Evolutionary conservation across 768 basidiomycete genomes (phyloP), one percentile per base, ranked within the genome.

Genomic region (Serendipita vermifera): DNA sequence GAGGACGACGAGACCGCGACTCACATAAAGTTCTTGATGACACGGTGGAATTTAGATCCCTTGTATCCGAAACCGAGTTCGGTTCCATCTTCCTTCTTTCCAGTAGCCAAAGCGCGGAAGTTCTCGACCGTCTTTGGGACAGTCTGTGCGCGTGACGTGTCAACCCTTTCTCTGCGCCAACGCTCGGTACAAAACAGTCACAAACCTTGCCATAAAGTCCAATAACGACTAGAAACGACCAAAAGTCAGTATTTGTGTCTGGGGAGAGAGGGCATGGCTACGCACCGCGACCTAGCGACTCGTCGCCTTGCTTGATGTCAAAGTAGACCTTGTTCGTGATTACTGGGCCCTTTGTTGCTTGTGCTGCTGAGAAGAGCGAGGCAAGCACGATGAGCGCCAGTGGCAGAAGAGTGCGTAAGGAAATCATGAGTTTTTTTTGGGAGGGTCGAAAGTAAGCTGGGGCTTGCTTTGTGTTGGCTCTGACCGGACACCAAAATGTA

Each of bases 71-170:
- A 94, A 15, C 83, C 90, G 55, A 86, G 78, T 15, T 80, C 79
- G 1, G 76, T 75, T 59, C 87, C 87, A 57, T 86, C 80, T 72
- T 85, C 88, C 62, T 77, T 80, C 63, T 81, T 74, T 57, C 93
- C 88, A 33, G 90, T 88, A 11, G 87, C 74, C 62, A 99, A 77
- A 46, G 91, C 89, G 57, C 91, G 85, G 81, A 98, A 98, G 79
- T 98, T 98, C 77, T 92, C 93, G 24, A 75, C 92, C 31, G 93
- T 97, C 73, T 93, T 93, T 55, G 93, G 93, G 41, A 96, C 92
- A 43, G 90, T 90, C 85, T 92, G 57, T 35, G 41, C 9, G 31
- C 22, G 24, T 31, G n/a, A 32, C 24, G 38, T 59, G 40, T 29
- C n/a, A 43, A 55, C 15, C 36, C 7, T 27, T 9, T n/a, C 46